These are phyloP conservation scores for Asterochloris erici DNA, from an alignment of 139 green algal genomes.

Conservation along the genomic window DNA sequence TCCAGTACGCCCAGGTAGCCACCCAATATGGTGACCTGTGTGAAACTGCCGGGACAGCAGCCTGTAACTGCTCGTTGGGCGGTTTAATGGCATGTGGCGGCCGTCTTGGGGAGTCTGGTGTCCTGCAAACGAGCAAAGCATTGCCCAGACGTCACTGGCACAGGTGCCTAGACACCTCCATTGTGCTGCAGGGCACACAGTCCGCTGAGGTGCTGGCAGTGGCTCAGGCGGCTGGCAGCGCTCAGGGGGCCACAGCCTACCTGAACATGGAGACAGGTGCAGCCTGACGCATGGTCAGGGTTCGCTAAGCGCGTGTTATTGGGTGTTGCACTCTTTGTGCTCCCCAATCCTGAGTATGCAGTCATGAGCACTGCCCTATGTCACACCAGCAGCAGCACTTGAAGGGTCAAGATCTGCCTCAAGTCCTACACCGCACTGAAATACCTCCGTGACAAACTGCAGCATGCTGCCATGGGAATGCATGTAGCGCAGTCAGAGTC, in stretches of 20 bases:
- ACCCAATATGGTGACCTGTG: neutral
- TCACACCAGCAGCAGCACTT: too few relatives aligned
- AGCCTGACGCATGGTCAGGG: slow-evolving; percentile 8
- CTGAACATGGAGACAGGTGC: slow-evolving; percentile 85
- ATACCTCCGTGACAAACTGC: slow-evolving; percentile 75
- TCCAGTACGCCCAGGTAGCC: slow-evolving; percentile 66
- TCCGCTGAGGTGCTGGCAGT: slow-evolving; percentile 64
- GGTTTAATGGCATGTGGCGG: neutral
- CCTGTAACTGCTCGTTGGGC: neutral
- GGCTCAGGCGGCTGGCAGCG: slow-evolving; percentile 25
- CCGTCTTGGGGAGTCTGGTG: neutral
- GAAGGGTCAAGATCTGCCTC: too few relatives aligned
- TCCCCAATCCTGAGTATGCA: too few relatives aligned
- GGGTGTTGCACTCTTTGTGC: too few relatives aligned
- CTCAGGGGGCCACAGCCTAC: slow-evolving; percentile 74
- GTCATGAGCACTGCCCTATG: too few relatives aligned
- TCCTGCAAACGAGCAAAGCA: neutral
- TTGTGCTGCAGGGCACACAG: slow-evolving; percentile 56
- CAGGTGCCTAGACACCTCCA: neutral
- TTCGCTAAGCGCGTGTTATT: neutral
- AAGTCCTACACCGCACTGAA: too few relatives aligned
- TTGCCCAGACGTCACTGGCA: neutral
- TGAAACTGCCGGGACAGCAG: neutral
- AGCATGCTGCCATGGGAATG: neutral
- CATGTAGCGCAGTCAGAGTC: too few relatives aligned